Conservation (phyloP, 2,329 filamentous ascomycete species). For the Aspergillus arachidicola region DNA sequence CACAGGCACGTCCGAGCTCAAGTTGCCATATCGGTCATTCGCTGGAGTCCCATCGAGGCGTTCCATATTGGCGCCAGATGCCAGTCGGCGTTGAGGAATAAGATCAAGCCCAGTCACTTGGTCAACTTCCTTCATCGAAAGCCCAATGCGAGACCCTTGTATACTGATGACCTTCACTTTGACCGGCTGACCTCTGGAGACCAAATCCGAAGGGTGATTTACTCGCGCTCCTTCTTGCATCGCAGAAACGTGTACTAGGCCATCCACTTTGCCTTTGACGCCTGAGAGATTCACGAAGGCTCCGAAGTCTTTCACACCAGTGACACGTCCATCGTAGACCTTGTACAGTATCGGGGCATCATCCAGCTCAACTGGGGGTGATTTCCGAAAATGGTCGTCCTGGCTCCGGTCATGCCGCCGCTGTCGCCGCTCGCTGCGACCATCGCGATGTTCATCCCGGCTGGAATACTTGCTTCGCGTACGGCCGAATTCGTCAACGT, state of each 20-base stretch:
- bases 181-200: conserved; percentile 77
- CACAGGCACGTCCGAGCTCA: conserved; percentile 59
- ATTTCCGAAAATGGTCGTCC: conserved; percentile 62
- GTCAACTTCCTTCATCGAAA: conserved; percentile 98
- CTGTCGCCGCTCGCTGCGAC: conserved; percentile 47
- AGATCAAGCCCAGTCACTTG: conserved; percentile 84
- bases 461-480: conserved; percentile 44
- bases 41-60: conserved; percentile 65
- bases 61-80: conserved; percentile 89
- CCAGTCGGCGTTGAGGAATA: conserved; percentile 73
- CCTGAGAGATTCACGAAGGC: conserved; percentile 91
- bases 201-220: conserved; percentile 86
- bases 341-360: conserved; percentile 81
- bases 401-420: conserved; percentile 42
- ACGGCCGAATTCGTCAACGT: conserved; percentile 64
- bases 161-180: conserved; percentile 93
- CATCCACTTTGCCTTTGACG: conserved; percentile 85
- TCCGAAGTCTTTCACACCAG: conserved; percentile 92
- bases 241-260: conserved; percentile 89
- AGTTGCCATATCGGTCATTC: conserved; percentile 59
- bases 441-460: conserved; percentile 43
- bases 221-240: conserved; percentile 83
- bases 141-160: conserved; percentile 76
- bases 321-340: conserved; percentile 86
- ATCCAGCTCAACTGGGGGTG: conserved; percentile 75